A percentile compares a stretch with the other conserved stretches of the same genome.
Conservation (phyloP, 2,329 filamentous ascomycete genomes). For the Alternaria burnsii region DNA sequence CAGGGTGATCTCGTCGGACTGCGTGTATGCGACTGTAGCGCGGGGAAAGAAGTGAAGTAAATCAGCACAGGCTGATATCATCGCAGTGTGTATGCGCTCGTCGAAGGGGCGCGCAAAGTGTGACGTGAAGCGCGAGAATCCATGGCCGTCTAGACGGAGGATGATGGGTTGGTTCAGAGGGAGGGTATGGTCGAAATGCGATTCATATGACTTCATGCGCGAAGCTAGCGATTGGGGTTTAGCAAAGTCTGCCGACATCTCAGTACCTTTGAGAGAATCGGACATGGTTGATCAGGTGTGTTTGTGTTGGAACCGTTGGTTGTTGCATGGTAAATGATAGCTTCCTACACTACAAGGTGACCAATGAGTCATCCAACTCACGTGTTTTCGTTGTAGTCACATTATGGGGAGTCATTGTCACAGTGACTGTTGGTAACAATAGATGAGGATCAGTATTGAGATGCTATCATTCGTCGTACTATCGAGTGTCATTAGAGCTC, state of each 20-base stretch:
- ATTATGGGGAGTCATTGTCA: not conserved
- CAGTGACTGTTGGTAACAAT: not conserved
- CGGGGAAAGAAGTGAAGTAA: constrained; percentile 38
- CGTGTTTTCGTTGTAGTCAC: not conserved
- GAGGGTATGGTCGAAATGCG: constrained; percentile 33
- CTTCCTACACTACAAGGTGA: not conserved
- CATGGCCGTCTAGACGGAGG: constrained; percentile 43
- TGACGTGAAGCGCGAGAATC: constrained; percentile 42
- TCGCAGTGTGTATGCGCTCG: constrained; percentile 43
- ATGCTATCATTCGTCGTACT: not conserved
- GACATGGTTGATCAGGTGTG: not conserved
- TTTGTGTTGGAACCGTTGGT: not conserved
- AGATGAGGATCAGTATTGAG: not conserved
- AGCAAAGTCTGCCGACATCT: not conserved
- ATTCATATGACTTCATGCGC: constrained; percentile 47
- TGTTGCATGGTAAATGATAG: not conserved
- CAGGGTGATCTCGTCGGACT: constrained; percentile 46
- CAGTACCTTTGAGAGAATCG: not conserved
- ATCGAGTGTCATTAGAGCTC: not conserved
- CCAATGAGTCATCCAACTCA: not conserved
- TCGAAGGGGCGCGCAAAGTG: constrained; percentile 43
- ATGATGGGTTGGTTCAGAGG: constrained; percentile 31
- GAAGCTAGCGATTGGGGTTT: constrained; percentile 28
- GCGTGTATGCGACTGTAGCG: constrained; percentile 45
- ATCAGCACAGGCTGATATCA: constrained; percentile 36